Evolutionary conservation across 345 rosid genomes (phyloP).

Genomic region (Syzygium jambos): DNA sequence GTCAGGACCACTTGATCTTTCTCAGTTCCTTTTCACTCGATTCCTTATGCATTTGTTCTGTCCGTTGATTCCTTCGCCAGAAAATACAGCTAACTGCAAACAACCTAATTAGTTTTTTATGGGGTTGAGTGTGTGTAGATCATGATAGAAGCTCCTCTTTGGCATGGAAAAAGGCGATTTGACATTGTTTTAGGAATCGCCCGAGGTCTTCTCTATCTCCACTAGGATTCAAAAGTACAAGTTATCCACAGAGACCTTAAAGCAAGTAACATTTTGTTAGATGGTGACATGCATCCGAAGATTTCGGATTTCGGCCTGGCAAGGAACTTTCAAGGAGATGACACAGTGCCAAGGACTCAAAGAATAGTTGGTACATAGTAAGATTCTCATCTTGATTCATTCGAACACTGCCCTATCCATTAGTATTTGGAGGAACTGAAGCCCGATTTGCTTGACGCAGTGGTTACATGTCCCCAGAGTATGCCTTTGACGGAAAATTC

Average conservation of each 20-base stretch:
- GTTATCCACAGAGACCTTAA: not conserved
- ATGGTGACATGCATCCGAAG: too few relatives aligned
- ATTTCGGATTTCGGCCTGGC: too few relatives aligned
- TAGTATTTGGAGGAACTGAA: not conserved
- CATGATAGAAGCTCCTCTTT: conserved; percentile 1
- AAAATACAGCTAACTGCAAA: not conserved
- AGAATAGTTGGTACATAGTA: not conserved
- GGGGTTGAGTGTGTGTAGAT: conserved; percentile 11
- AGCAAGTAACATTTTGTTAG: too few relatives aligned
- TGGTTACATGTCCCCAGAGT: not conserved
- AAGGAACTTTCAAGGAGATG: not conserved
- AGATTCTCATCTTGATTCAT: not conserved
- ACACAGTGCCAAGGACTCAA: not conserved
- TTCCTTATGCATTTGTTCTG: not conserved
- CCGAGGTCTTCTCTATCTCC: not conserved
- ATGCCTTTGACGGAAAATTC: not conserved
- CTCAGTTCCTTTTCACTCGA: not conserved
- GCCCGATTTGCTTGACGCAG: not conserved
- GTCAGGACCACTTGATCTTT: not conserved
- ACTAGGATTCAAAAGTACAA: not conserved
- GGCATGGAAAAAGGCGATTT: not conserved
- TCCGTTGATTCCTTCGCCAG: not conserved
- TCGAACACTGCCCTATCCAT: not conserved
- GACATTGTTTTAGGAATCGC: not conserved
- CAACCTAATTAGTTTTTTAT: not conserved